Base-by-base conservation (phyloP, 768 basidiomycete species). In the Dacryopinax primogenitus region DNA sequence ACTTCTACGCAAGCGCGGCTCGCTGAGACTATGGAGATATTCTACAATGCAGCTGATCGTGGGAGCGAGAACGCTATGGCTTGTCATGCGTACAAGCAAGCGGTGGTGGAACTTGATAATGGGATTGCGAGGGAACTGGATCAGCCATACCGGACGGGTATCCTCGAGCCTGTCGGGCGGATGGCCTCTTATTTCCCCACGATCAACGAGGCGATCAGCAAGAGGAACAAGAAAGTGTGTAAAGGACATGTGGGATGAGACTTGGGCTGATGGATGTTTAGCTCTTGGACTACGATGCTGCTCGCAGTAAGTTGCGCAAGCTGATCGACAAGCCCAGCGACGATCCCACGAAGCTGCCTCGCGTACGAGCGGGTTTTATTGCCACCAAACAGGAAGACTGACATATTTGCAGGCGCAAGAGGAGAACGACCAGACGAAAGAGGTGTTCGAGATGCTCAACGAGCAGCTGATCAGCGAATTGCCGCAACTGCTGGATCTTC, bases 261-360 rank as follows among this genome's bases (percentile, higher is more conserved):
- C 62, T 21, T 66, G 11, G 47, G 23, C 34, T 62, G 36, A 61
- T 51, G 30, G 12, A 18, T 32, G 21, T 39, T 26, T 72, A 96
- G 95, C 81, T 98, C 67, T 81, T 97, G 41, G 96, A 99, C 77
- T 98, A 93, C 72, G 96, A 99, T 70, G 81, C 96, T 0, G 89
- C 94, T 11, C 82, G 96, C 62, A 91, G 88, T 72, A 92, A 84
- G 76, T 79, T 92, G 70, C 88, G 90, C 73, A 98, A 97, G 73
- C 74, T 90, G 21, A 82, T 88, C 41, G 91, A 92, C 72, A 98
- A 98, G 74, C 92, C 94, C 0, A 85, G 86, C 65, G 94, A 97
- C 72, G 96, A 98, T 74, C 83, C 92, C 0, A 88, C 88, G 16
- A 95, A 92, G 73, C 79, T 98, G 1, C 92, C 93, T 33, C 86